Conservation (phyloP, 2,329 filamentous ascomycete species). For the Aspergillus ochraceus region DNA sequence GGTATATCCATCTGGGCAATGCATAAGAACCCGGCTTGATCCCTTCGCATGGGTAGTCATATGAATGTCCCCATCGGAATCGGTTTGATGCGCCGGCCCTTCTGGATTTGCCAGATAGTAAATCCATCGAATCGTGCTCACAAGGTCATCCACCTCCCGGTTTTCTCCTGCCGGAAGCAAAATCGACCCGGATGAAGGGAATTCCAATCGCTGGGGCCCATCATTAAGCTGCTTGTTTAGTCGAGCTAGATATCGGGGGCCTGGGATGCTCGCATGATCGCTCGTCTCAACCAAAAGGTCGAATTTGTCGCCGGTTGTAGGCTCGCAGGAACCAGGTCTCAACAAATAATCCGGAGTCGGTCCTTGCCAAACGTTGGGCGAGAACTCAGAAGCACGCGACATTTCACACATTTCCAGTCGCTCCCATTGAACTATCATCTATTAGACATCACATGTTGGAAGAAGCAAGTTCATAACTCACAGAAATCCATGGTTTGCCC, state of each 20-base stretch:
- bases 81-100: slow-evolving; percentile 38
- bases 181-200: slow-evolving; percentile 92
- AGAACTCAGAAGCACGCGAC: slow-evolving; percentile 86
- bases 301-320: slow-evolving; percentile 59
- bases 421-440: slow-evolving; percentile 68
- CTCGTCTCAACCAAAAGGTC: slow-evolving; percentile 87
- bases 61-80: slow-evolving; percentile 57
- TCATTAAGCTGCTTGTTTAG: slow-evolving; percentile 59
- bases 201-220: slow-evolving; percentile 66
- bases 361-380: slow-evolving; percentile 85
- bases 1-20: slow-evolving; percentile 94
- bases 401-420: slow-evolving; percentile 89
- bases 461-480: slow-evolving; percentile 35
- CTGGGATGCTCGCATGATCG: slow-evolving; percentile 76
- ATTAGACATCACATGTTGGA: slow-evolving; percentile 9
- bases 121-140: slow-evolving; percentile 88
- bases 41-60: slow-evolving; percentile 47
- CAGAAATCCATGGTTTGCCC: slow-evolving; percentile 83
- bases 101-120: slow-evolving; percentile 73
- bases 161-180: slow-evolving; percentile 81
- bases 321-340: slow-evolving; percentile 37
- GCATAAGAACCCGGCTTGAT: slow-evolving; percentile 75
- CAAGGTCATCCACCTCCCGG: slow-evolving; percentile 76
- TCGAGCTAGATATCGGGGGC: slow-evolving; percentile 64
- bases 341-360: slow-evolving; percentile 73